Evolutionary conservation across 1,284 basidiomycete species (phyloP).

Genomic region (Cryptococcus floricola): DNA sequence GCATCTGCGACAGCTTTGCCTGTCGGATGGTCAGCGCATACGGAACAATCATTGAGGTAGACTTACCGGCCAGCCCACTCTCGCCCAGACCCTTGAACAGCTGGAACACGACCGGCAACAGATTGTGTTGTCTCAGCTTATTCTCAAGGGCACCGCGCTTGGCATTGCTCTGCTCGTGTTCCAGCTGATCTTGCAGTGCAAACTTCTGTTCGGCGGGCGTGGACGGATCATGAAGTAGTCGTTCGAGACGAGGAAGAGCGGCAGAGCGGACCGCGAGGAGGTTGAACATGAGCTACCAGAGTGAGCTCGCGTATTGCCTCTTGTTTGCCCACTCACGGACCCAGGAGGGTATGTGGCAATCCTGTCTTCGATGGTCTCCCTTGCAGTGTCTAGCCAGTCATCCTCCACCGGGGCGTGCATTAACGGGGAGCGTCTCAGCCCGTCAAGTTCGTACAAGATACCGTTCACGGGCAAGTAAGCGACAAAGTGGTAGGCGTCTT

Average conservation of each 20-base stretch:
- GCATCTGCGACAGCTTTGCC: too few species aligned
- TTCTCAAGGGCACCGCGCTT: constrained; percentile 59
- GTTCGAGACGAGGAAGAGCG: constrained; percentile 64
- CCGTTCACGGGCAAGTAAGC: constrained; percentile 81
- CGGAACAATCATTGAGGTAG: too few species aligned
- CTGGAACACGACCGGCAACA: constrained; percentile 33
- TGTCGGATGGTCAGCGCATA: too few species aligned
- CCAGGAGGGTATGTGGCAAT: constrained; percentile 82
- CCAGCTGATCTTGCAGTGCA: constrained; percentile 60
- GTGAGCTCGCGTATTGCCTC: not conserved
- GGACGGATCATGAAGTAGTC: constrained; percentile 55
- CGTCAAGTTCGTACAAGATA: constrained; percentile 83
- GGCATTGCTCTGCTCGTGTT: constrained; percentile 72
- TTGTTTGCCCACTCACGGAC: constrained; percentile 58
- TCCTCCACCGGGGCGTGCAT: constrained; percentile 66
- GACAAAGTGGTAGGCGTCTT: constrained; percentile 91
- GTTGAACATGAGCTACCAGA: constrained; percentile 78
- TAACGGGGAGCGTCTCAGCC: constrained; percentile 72
- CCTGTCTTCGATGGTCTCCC: constrained; percentile 75
- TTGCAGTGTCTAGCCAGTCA: constrained; percentile 74
- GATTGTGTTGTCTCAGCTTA: constrained; percentile 58
- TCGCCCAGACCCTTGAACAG: constrained; percentile 40
- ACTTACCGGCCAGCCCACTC: constrained; percentile 22
- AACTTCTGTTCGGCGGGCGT: constrained; percentile 52
- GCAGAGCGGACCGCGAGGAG: constrained; percentile 78